Percentiles rank a stretch among this genome's conserved stretches.
Conservation (phyloP, 371 early-diverging fungal genomes). For the Rhizopus arrhizus region DNA sequence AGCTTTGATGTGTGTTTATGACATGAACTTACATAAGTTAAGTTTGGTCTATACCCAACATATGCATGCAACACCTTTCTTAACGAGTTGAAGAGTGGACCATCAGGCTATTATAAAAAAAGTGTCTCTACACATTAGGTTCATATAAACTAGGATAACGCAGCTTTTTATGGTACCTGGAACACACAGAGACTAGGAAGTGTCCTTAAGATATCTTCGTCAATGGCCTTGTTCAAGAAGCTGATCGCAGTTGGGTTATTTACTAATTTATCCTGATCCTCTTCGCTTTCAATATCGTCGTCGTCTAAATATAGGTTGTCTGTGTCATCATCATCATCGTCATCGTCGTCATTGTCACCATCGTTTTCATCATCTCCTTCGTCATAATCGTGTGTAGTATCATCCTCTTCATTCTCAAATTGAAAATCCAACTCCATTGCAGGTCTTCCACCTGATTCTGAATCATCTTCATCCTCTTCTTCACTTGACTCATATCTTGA, state of each 20-base stretch:
- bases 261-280: slow-evolving; percentile 19
- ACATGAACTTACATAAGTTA: slow-evolving; percentile 41
- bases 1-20: neutral
- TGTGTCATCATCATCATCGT: slow-evolving; percentile 18
- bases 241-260: slow-evolving; percentile 25
- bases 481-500: slow-evolving; percentile 2
- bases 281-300: slow-evolving; percentile 17
- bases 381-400: slow-evolving; percentile 6
- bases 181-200: slow-evolving; percentile 54
- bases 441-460: slow-evolving; percentile 10
- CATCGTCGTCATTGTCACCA: slow-evolving; percentile 14
- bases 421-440: slow-evolving; percentile 21
- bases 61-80: slow-evolving; percentile 50
- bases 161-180: slow-evolving; percentile 34
- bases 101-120: slow-evolving; percentile 39
- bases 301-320: slow-evolving; percentile 20
- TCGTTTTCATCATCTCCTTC: slow-evolving; percentile 19
- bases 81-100: slow-evolving; percentile 46
- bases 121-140: neutral
- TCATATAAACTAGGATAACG: too few relatives aligned
- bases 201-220: slow-evolving; percentile 55
- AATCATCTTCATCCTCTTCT: slow-evolving; percentile 7
- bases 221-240: slow-evolving; percentile 46
- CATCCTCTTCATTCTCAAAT: slow-evolving; percentile 4
- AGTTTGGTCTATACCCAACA: slow-evolving; percentile 35